Evolutionary conservation across 2,329 filamentous ascomycete species (phyloP).

Genomic region (Coniosporium tulheliwenetii): DNA sequence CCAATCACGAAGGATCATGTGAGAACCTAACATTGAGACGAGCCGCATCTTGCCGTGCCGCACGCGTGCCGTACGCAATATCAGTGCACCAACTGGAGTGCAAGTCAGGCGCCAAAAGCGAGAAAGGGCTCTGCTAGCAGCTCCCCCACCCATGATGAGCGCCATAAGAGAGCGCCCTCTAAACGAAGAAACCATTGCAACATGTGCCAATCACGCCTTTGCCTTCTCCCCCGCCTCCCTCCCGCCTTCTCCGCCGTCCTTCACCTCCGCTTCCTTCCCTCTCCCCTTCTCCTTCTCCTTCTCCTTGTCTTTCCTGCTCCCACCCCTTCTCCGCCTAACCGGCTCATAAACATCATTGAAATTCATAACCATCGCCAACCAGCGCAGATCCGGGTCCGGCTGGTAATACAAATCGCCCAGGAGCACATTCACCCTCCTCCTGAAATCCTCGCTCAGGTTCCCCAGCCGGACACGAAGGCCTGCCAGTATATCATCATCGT

Average conservation of each 20-base stretch:
- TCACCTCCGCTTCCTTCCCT: conserved; percentile 6
- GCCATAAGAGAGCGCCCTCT: background rate
- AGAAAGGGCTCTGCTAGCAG: too few relatives aligned
- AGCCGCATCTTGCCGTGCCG: too few relatives aligned
- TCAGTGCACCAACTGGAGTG: too few relatives aligned
- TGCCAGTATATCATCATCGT: conserved; percentile 52
- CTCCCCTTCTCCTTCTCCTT: conserved; percentile 7
- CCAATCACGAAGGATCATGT: too few relatives aligned
- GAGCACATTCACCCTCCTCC: conserved; percentile 59
- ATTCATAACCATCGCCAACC: conserved; percentile 94
- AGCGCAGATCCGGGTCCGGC: conserved; percentile 86
- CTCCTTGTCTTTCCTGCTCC: conserved; percentile 15
- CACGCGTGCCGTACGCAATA: too few relatives aligned
- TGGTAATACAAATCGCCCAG: conserved; percentile 86
- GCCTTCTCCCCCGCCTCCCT: conserved; percentile 1
- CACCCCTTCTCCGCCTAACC: conserved; percentile 44
- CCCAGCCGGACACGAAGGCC: conserved; percentile 59
- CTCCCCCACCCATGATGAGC: too few relatives aligned
- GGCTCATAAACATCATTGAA: conserved; percentile 95
- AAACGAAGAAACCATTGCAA: too few relatives aligned
- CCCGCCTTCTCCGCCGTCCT: conserved; percentile 3
- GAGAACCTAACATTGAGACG: too few relatives aligned
- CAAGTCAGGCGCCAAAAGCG: too few relatives aligned
- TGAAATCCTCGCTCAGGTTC: conserved; percentile 61
- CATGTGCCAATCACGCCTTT: background rate